phyloP scores from a whole-genome alignment of 2,329 filamentous ascomycete species.

The Botrytis fabae region DNA sequence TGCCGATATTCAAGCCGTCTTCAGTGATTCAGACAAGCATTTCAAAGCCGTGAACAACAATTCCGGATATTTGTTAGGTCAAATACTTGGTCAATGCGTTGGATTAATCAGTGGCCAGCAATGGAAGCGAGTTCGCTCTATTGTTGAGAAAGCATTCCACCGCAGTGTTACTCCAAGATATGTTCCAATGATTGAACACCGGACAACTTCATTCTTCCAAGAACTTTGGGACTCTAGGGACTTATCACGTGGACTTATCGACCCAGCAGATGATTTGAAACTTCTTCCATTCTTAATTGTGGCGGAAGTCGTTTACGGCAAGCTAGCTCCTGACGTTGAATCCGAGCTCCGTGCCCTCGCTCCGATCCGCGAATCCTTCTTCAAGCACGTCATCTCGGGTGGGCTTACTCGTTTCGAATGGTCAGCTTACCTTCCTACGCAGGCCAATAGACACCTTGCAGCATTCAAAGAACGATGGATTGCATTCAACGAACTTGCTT shows the following conservation, averaged over 20 bases:
- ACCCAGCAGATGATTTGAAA: constrained; percentile 34
- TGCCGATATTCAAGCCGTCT: constrained; percentile 43
- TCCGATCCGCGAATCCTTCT: constrained; percentile 41
- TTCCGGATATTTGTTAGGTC: constrained; percentile 43
- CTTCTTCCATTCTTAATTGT: constrained; percentile 44
- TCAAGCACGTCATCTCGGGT: constrained; percentile 41
- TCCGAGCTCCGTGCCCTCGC: constrained; percentile 34
- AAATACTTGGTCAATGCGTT: constrained; percentile 47
- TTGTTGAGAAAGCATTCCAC: constrained; percentile 28
- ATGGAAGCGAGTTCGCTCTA: constrained; percentile 38
- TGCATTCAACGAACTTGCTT: constrained; percentile 40
- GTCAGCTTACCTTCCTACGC: constrained; percentile 37
- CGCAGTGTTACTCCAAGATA: constrained; percentile 5
- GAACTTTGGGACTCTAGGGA: constrained; percentile 12
- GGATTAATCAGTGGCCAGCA: constrained; percentile 44
- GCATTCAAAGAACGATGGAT: constrained; percentile 40
- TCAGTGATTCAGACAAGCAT: constrained; percentile 48
- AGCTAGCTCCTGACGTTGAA: constrained; percentile 34
- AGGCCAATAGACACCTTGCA: constrained; percentile 36
- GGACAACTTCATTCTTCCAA: constrained; percentile 24
- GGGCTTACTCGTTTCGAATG: constrained; percentile 40
- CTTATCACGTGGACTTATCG: constrained; percentile 25
- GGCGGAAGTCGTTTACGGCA: constrained; percentile 45
- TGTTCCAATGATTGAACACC: constrained; percentile 18
- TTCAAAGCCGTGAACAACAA: constrained; percentile 46